Conservation (phyloP, 345 rosid genomes). For the Noccaea caerulescens region DNA sequence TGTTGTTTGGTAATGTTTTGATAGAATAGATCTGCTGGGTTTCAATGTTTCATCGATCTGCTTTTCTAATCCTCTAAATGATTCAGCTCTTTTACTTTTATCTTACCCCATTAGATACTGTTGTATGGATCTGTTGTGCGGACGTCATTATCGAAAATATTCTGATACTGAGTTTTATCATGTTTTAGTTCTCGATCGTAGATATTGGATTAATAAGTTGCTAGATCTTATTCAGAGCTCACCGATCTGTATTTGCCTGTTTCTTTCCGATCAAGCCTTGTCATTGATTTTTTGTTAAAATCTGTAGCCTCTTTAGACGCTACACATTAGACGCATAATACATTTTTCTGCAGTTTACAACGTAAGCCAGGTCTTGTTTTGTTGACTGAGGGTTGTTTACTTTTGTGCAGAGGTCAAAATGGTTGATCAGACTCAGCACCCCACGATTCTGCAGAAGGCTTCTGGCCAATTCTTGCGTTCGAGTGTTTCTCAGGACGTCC, state of each 20-base stretch:
- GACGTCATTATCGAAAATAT: background rate
- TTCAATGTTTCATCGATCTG: background rate
- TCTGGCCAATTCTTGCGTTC: conserved; percentile 64
- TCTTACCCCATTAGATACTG: background rate
- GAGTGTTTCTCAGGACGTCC: conserved; percentile 51
- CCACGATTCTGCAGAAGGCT: conserved; percentile 68
- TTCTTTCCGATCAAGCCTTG: background rate
- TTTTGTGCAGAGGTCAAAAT: conserved; percentile 57
- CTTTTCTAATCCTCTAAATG: background rate
- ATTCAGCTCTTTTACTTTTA: conserved; percentile 20
- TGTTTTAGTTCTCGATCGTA: background rate
- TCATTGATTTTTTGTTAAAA: background rate
- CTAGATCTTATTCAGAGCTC: background rate
- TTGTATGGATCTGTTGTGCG: conserved; percentile 22
- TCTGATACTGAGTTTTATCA: background rate
- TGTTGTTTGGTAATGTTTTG: background rate
- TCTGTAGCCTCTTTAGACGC: too few species aligned
- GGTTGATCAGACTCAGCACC: conserved; percentile 79
- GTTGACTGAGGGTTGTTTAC: background rate
- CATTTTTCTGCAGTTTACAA: background rate
- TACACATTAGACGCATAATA: too few species aligned
- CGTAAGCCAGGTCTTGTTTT: background rate
- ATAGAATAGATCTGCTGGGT: conserved; percentile 8
- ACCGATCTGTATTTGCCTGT: background rate
- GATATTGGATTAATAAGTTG: background rate